Evolutionary conservation across 2,329 filamentous ascomycete genomes (phyloP), one percentile per base, ranked within the genome.

Genomic region (Claviceps spartinae): DNA sequence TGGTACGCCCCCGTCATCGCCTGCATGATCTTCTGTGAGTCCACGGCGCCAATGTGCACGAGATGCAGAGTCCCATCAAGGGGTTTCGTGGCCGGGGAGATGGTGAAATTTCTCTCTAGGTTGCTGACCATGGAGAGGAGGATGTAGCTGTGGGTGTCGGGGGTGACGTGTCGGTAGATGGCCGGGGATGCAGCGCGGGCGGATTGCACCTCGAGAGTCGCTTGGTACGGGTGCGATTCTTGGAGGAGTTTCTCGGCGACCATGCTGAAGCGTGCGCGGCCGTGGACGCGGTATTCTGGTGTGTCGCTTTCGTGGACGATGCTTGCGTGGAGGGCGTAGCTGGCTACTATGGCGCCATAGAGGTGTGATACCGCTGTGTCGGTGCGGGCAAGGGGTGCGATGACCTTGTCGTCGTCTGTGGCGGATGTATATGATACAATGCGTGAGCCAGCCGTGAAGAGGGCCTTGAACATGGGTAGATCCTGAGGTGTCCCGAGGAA

Each of bases 241-340:
- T 68, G 67, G n/a, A 95, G 69, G 7, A 91, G 77, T 60, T 88
- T 82, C 50, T 81, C 76, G 0, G 88, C 90, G 0, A 88, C 89
- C 79, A 95, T 88, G 52, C 82, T 77, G 68, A 97, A 97, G 20
- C 91, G 78, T 63, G 85, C 79, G 36, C 75, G 74, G 13, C 91
- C 91, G 61, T 85, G 83, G 58, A 80, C 78, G 55, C 91, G 83
- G 67, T 91, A 91, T 57, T 81, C 84, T 0, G 79, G 72, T 0
- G 90, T 94, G 66, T 97, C 91, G 66, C 86, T 93, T 69, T 96
- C 89, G 59, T 87, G 89, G 22, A 97, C 88, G 3, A 97, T 76
- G 43, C 84, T 82, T 34, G 90, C 87, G 62, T 97, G 91, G 61
- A 97, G 81, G 20, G 86, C 91, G 77, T 94, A 95, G 65, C 86